A percentile compares a stretch with the other conserved stretches of the same genome.
These are phyloP conservation scores for Guadua angustifolia DNA, from an alignment of 176 grass and related monocot species.

Conservation along the genomic window DNA sequence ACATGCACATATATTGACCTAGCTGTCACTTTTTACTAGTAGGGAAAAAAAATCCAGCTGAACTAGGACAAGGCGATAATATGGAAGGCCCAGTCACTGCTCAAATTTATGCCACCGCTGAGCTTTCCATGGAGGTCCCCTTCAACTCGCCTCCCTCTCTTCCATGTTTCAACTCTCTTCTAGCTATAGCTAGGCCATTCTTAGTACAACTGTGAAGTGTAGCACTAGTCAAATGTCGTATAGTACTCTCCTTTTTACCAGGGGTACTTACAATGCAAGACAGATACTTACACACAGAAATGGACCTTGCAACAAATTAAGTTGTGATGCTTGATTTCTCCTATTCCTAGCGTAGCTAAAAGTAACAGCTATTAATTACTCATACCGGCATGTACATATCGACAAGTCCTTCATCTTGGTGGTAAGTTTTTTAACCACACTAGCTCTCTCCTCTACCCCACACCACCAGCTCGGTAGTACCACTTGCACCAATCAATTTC, in stretches of 20 bases:
- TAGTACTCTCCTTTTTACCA: constrained; percentile 32
- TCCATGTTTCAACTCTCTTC: constrained; percentile 31
- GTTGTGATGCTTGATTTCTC: background rate
- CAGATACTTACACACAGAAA: background rate
- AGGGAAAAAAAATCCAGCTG: background rate
- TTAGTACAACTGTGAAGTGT: constrained; percentile 15
- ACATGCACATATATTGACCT: background rate
- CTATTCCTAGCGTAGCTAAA: constrained; percentile 37
- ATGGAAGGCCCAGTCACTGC: constrained; percentile 28
- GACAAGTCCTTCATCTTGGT: constrained; percentile 42
- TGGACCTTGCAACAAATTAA: background rate
- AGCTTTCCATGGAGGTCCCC: constrained; percentile 53
- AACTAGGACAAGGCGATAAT: background rate
- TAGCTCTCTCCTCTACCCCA: constrained; percentile 14
- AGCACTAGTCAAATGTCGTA: background rate
- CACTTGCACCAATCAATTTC: constrained; percentile 56
- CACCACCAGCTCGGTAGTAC: constrained; percentile 25
- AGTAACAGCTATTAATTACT: constrained; percentile 48
- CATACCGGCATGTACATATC: constrained; percentile 31
- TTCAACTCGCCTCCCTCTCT: constrained; percentile 48
- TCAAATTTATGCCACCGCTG: constrained; percentile 68
- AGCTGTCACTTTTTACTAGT: constrained; percentile 8
- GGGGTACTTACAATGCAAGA: constrained; percentile 6
- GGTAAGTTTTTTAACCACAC: constrained; percentile 53
- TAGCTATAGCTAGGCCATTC: constrained; percentile 8